A percentile compares a stretch with the other conserved stretches of the same genome.
phyloP scores from a whole-genome alignment of 1,284 basidiomycete species.

The Fomitopsis schrenkii region DNA sequence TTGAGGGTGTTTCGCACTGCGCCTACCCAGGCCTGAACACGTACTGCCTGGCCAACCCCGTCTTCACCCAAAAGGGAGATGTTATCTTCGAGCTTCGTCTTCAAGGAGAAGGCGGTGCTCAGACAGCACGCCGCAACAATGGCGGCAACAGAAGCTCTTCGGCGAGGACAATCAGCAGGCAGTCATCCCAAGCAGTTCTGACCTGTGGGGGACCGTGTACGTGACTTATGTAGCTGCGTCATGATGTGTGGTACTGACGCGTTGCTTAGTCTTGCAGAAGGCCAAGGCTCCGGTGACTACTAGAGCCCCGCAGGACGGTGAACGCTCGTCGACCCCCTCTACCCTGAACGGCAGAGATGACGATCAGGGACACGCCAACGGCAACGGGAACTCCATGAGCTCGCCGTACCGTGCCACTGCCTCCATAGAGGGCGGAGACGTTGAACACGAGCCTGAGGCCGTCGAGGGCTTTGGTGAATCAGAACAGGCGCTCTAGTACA shows the following conservation, averaged over 20 bases:
- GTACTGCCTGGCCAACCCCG: constrained; percentile 27
- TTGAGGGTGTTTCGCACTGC: constrained; percentile 28
- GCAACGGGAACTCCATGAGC: neutral
- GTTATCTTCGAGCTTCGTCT: constrained; percentile 29
- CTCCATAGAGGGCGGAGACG: neutral
- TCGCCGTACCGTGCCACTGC: neutral
- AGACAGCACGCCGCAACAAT: neutral
- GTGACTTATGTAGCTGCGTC: neutral
- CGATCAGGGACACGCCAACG: neutral
- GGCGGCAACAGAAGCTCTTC: neutral
- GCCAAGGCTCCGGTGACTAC: neutral
- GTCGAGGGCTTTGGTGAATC: too few relatives aligned
- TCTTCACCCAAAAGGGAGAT: constrained; percentile 29
- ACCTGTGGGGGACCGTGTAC: neutral
- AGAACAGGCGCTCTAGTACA: too few relatives aligned
- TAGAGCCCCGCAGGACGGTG: neutral
- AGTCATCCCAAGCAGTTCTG: neutral
- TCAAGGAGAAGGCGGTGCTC: neutral
- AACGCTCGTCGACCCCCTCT: neutral
- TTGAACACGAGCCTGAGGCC: too few relatives aligned
- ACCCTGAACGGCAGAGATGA: neutral
- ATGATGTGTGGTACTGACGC: neutral
- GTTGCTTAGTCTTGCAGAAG: neutral
- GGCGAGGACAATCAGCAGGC: neutral
- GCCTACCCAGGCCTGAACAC: constrained; percentile 22